phyloP scores from a whole-genome alignment of 257 asterid genomes.

The Solanum etuberosum region DNA sequence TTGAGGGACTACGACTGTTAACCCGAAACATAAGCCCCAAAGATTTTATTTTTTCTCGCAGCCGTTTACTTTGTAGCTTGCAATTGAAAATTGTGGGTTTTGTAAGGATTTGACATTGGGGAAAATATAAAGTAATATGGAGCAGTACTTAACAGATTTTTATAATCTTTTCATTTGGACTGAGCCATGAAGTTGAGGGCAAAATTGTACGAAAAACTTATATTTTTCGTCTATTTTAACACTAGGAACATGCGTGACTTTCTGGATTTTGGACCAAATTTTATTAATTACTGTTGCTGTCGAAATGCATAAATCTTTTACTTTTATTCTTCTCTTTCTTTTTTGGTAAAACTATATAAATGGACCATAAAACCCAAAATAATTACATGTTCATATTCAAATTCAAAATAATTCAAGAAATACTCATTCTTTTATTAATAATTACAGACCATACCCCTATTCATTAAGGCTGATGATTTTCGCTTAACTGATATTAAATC shows the following conservation, averaged over 20 bases:
- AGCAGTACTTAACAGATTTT: neutral
- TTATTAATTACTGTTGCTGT: too few species aligned
- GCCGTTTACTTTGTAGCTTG: neutral
- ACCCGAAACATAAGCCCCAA: neutral
- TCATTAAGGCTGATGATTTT: too few species aligned
- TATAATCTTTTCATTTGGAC: neutral
- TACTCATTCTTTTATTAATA: too few species aligned
- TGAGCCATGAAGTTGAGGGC: neutral
- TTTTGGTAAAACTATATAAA: too few species aligned
- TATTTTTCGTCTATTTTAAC: neutral
- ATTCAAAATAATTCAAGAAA: too few species aligned
- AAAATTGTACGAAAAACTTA: neutral
- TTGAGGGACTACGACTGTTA: neutral
- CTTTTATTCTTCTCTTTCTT: too few species aligned
- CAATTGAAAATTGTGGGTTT: neutral
- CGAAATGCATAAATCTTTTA: too few species aligned
- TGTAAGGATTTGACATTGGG: neutral
- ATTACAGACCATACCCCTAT: too few species aligned
- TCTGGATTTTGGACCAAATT: neutral
- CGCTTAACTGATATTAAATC: too few species aligned
- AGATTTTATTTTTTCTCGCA: neutral
- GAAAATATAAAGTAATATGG: neutral
- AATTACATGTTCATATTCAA: too few species aligned
- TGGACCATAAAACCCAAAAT: accelerated
- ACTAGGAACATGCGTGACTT: neutral